These are phyloP conservation scores for Drosera capensis DNA, from an alignment of 148 eudicot genomes.

Conservation along the genomic window DNA sequence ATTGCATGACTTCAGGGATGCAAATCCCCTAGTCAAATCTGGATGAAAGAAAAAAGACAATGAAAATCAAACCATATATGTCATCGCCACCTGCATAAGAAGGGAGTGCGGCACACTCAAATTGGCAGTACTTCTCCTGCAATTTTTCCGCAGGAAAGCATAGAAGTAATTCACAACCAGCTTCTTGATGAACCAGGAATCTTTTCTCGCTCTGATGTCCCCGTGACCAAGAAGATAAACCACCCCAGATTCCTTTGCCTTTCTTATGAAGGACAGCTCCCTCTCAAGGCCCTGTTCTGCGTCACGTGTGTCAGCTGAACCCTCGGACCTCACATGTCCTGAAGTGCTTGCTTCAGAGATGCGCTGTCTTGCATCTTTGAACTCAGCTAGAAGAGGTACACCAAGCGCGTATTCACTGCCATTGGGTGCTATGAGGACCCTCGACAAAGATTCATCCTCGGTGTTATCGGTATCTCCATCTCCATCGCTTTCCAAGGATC, in stretches of 20 bases:
- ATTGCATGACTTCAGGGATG: no score
- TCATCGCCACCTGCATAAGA: conserved; percentile 92
- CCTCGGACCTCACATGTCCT: conserved; percentile 20
- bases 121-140: conserved; percentile 77
- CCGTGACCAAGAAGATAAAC: conserved; percentile 98
- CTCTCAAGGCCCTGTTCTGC: conserved; percentile 73
- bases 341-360: conserved; percentile 46
- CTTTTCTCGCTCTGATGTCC: conserved; percentile 85
- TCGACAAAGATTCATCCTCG: conserved; percentile 42
- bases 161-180: conserved; percentile 87
- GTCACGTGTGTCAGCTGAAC: conserved; percentile 26
- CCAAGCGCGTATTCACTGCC: conserved; percentile 77
- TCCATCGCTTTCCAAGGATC: conserved; percentile 66
- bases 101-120: conserved; percentile 87
- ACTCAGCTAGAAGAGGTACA: conserved; percentile 58
- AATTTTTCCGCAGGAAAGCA: conserved; percentile 82
- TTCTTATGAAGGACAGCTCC: conserved; percentile 69
- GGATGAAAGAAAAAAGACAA: no score
- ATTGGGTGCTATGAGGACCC: conserved; percentile 47
- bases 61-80: conserved; percentile 95
- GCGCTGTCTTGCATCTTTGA: conserved; percentile 19
- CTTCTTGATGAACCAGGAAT: conserved; percentile 89
- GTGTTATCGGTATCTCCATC: conserved; percentile 47
- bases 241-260: conserved; percentile 84
- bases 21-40: no score